Percentiles rank a stretch among this genome's conserved stretches.
phyloP scores from a whole-genome alignment of 2,329 filamentous ascomycete genomes.

The Fusarium miscanthi region DNA sequence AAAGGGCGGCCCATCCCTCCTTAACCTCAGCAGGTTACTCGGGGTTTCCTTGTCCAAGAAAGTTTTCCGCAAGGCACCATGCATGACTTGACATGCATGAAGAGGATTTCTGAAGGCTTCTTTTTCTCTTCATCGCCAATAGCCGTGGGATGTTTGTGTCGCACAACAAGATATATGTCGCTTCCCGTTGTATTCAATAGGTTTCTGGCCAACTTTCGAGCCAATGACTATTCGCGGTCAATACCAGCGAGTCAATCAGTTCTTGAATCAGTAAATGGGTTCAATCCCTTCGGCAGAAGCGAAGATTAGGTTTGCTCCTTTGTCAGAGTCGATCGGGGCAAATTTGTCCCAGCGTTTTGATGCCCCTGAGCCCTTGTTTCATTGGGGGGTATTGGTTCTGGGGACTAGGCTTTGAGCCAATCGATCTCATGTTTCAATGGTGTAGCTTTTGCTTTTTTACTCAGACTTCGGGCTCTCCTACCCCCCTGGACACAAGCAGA shows the following conservation, averaged over 20 bases:
- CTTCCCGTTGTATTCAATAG: slow-evolving; percentile 33
- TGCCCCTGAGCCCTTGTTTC: slow-evolving; percentile 40
- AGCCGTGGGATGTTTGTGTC: slow-evolving; percentile 30
- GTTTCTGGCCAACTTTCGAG: slow-evolving; percentile 21
- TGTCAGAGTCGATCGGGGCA: slow-evolving; percentile 19
- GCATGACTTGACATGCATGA: slow-evolving; percentile 42
- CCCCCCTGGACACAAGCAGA: slow-evolving; percentile 8
- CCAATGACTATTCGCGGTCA: slow-evolving; percentile 26
- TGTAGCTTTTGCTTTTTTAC: slow-evolving; percentile 39
- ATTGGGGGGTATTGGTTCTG: slow-evolving; percentile 36
- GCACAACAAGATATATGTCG: slow-evolving; percentile 26
- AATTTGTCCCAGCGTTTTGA: slow-evolving; percentile 25
- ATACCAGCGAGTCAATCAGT: slow-evolving; percentile 1
- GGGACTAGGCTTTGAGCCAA: slow-evolving; percentile 35
- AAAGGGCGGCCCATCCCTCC: slow-evolving; percentile 29
- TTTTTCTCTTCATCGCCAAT: slow-evolving; percentile 11
- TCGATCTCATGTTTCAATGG: slow-evolving; percentile 42
- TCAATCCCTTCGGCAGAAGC: not conserved
- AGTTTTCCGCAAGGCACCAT: slow-evolving; percentile 30
- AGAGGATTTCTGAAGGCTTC: slow-evolving; percentile 10
- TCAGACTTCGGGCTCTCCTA: slow-evolving; percentile 24
- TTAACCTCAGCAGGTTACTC: slow-evolving; percentile 20
- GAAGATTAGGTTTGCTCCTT: slow-evolving; percentile 29
- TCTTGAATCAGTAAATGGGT: slow-evolving; percentile 5
- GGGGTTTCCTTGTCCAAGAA: slow-evolving; percentile 26